Base-by-base conservation (phyloP, 2,329 filamentous ascomycete species). In the Colletotrichum ledebouriae region DNA sequence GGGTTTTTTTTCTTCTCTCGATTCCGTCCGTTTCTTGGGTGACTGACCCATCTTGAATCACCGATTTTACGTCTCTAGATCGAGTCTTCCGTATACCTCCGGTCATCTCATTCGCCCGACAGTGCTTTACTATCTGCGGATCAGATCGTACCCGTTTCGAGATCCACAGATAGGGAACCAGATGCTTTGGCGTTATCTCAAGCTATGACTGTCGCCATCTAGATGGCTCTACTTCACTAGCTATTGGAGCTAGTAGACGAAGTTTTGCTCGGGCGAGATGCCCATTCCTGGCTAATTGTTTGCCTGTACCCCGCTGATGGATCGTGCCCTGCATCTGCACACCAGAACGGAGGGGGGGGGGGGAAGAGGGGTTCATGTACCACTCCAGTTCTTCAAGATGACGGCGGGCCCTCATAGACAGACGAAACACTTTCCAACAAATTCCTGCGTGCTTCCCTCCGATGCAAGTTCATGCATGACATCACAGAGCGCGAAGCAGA, bases 401-500 rank as follows among this genome's bases (percentile, higher is more conserved):
- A 29, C 29, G 12, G 34, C 42, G n/a, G n/a, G 33, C 29, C 29
- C 37, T 61, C 39, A n/a, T 20, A 17, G 3, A 29, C 29, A 60
- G 58, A 52, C 33, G n/a, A 46, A 58, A 25, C 7, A 58, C 7
- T 17, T 39, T 6, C 55, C 29, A 47, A 3, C 37, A 33, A 58
- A 46, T 61, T 42, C 42, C 25, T 22, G 37, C 37, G 44, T 39
- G 41, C 25, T 55, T 53, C 34, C 49, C 17, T 22, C 52, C 20
- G 37, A 58, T 42, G 58, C 50, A 49, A 34, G 42, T 70, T 68
- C 67, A 71, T 73, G 72, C 71, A 72, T 72, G 71, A 70, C 68
- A 73, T 72, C 69, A n/a, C n/a, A 44, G 49, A 6, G 7, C 6
- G 22, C 29, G 46, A 52, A 9, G n/a, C 15, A 39, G 67, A 41